Evolutionary conservation across 2,329 filamentous ascomycete genomes (phyloP).

Genomic region (Trichophyton equinum): DNA sequence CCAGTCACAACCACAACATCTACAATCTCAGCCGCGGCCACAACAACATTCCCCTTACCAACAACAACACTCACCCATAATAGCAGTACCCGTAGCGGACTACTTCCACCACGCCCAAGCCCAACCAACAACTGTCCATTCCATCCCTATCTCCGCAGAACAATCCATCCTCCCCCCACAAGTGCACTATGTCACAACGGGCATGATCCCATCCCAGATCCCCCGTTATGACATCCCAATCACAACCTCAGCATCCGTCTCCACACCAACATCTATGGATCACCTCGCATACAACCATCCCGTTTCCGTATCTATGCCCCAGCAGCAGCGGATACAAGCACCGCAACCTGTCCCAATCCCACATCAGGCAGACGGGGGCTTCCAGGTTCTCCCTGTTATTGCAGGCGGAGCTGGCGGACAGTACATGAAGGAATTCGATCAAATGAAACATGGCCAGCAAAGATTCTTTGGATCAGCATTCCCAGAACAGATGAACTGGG

Average conservation of each 20-base stretch:
- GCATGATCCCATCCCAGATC: slow-evolving; percentile 10
- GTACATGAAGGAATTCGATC: slow-evolving; percentile 6
- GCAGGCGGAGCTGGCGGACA: background rate
- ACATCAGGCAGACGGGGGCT: background rate
- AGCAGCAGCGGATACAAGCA: background rate
- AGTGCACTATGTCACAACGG: slow-evolving; percentile 9
- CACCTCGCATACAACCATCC: slow-evolving; percentile 6
- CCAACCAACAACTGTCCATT: slow-evolving; percentile 8
- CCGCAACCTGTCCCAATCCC: background rate
- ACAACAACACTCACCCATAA: slow-evolving; percentile 4
- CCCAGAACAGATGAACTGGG: slow-evolving; percentile 9
- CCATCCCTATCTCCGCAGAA: slow-evolving; percentile 9
- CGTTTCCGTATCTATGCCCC: background rate
- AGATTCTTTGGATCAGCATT: slow-evolving; percentile 11
- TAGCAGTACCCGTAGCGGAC: slow-evolving; percentile 1
- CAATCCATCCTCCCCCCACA: slow-evolving; percentile 7
- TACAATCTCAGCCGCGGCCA: background rate
- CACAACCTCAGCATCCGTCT: background rate
- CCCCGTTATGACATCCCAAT: slow-evolving; percentile 9
- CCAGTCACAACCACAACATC: slow-evolving; percentile 2
- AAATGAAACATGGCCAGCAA: slow-evolving; percentile 9
- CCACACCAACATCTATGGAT: slow-evolving; percentile 4
- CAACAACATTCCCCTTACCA: slow-evolving; percentile 1
- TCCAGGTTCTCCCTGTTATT: background rate
- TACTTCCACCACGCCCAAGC: slow-evolving; percentile 10